Evolutionary conservation across 768 basidiomycete species (phyloP), one percentile per base, ranked within the genome.

Genomic region (Rhizopogon rudus): DNA sequence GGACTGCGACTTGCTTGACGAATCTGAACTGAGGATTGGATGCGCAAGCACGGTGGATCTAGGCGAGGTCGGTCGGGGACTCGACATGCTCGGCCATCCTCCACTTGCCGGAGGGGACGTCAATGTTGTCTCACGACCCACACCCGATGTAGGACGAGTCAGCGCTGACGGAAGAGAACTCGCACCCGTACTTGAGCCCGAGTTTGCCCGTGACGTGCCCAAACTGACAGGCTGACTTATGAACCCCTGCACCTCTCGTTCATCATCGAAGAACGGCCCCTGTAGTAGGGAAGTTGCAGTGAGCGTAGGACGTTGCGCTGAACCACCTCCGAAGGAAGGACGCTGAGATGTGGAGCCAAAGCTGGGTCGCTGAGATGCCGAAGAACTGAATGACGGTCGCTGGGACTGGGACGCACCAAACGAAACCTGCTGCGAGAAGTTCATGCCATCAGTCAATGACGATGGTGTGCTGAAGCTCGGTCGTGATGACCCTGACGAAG

Each of bases 401-500:
- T 69, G 67, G 3, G 69, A 54, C 20, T 52, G 16, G 2, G 45
- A 22, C 16, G 44, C 28, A 43, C 55, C 52, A 33, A 67, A 61
- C 1, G 54, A 57, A 33, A 56, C 52, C 42, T 53, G 62, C 28
- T 68, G 68, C 16, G 59, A 44, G 52, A 67, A 51, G 35, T 22
- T 20, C 2, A 49, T 20, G 28, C 51, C 63, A 14, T 69, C 67
- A 50, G 22, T 51, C 9, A 60, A 41, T 29, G 66, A 64, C 6
- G 64, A 57, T 16, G 52, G 14, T 6, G 60, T 40, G 28, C 57
- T 57, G n/a, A 68, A 42, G 54, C 61, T 69, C 20, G 56, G 55
- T 29, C 57, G 57, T 40, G 63, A 70, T 14, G 64, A 65, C 6
- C 65, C 63, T 20, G 57, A 53, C 2, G 69, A 60, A 40, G 58